Evolutionary conservation across 768 basidiomycete genomes (phyloP).

Genomic region (Rhodotorula taiwanensis): DNA sequence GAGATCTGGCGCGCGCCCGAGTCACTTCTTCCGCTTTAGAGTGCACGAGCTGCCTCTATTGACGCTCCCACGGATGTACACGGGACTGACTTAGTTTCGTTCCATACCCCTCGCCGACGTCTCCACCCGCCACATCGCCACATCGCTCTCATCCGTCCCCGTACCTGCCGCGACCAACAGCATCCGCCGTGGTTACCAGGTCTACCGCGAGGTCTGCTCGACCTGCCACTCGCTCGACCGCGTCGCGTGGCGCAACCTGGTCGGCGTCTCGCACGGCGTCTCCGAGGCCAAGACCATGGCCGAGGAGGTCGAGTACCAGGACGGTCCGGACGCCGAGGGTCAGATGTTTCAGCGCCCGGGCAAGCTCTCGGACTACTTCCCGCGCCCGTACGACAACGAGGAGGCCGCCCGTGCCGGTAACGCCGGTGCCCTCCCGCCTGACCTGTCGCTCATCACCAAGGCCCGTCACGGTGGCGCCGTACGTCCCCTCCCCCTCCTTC

Average conservation of each 20-base stretch:
- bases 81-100: too few species aligned
- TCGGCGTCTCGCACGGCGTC: constrained; percentile 92
- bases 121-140: not conserved
- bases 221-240: constrained; percentile 98
- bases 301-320: constrained; percentile 92
- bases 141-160: not conserved
- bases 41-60: too few species aligned
- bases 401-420: constrained; percentile 93
- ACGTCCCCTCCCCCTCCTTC: not conserved
- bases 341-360: constrained; percentile 99
- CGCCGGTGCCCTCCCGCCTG: constrained; percentile 90
- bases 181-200: constrained; percentile 90
- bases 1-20: too few species aligned
- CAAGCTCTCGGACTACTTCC: constrained; percentile 96
- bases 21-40: too few species aligned
- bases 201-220: constrained; percentile 98
- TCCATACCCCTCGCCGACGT: not conserved
- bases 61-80: too few species aligned
- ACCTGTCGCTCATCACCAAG: constrained; percentile 94
- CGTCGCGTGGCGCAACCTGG: constrained; percentile 98
- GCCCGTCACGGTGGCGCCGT: constrained; percentile 91
- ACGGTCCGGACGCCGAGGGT: constrained; percentile 87
- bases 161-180: constrained; percentile 47
- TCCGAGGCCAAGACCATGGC: constrained; percentile 86
- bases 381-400: constrained; percentile 90